A percentile compares a stretch with the other conserved stretches of the same genome.
These are phyloP conservation scores for Plenodomus tracheiphilus DNA, from an alignment of 2,329 filamentous ascomycete species.

Conservation along the genomic window DNA sequence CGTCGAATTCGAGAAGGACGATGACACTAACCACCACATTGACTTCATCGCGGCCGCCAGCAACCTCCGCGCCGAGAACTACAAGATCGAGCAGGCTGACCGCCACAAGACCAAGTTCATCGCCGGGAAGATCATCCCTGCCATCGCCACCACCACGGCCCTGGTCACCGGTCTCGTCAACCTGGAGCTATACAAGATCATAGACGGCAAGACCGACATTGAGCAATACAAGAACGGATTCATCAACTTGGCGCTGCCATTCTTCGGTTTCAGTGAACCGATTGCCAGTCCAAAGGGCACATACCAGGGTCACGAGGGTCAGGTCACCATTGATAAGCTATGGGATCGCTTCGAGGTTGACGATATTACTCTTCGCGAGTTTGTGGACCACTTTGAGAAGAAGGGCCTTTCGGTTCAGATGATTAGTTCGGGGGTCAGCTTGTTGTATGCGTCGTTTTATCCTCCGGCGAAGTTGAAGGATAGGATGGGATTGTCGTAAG, in stretches of 20 bases:
- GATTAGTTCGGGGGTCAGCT: conserved; percentile 95
- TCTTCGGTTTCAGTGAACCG: conserved; percentile 98
- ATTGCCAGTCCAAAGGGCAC: conserved; percentile 91
- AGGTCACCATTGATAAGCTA: conserved; percentile 87
- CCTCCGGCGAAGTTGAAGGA: conserved; percentile 81
- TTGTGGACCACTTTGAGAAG: conserved; percentile 78
- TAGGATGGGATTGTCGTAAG: conserved; percentile 70
- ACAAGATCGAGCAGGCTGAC: conserved; percentile 91
- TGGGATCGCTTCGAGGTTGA: conserved; percentile 96
- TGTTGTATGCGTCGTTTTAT: conserved; percentile 94
- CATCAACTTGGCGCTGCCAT: conserved; percentile 91
- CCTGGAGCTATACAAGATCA: conserved; percentile 92
- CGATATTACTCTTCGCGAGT: conserved; percentile 81
- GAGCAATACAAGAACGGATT: conserved; percentile 99
- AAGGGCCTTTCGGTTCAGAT: conserved; percentile 82
- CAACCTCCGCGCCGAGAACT: conserved; percentile 95
- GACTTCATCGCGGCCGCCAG: conserved; percentile 98
- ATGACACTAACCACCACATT: conserved; percentile 97
- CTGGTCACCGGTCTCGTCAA: conserved; percentile 92
- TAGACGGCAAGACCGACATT: conserved; percentile 94
- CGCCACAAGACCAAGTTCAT: conserved; percentile 99
- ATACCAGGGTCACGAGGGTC: conserved; percentile 76
- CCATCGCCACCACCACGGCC: conserved; percentile 95
- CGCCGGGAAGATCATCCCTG: conserved; percentile 98
- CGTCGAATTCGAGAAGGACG: conserved; percentile 98